A percentile compares a stretch with the other conserved stretches of the same genome.
Evolutionary conservation across 2,329 filamentous ascomycete species (phyloP).

Genomic region (Apiospora saccharicola): DNA sequence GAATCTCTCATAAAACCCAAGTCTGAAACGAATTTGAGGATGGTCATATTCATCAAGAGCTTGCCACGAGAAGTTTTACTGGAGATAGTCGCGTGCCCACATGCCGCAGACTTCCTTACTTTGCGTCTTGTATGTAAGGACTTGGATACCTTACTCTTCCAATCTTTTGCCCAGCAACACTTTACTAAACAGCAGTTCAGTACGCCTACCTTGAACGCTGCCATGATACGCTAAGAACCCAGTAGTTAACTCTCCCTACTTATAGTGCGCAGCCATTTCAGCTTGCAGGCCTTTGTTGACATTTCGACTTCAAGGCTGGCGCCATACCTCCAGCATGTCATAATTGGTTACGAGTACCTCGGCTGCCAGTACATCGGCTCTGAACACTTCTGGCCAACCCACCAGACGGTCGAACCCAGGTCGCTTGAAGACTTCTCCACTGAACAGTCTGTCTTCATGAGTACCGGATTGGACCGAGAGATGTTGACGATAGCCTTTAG

Average conservation of each 20-base stretch:
- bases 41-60: neutral
- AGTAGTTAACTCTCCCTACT: neutral
- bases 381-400: no score
- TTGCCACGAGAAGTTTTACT: neutral
- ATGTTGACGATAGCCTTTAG: neutral
- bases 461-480: neutral
- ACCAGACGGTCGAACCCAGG: no score
- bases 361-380: no score
- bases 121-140: constrained; percentile 1
- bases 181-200: neutral
- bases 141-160: neutral
- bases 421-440: no score
- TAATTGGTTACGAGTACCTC: neutral
- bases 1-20: neutral
- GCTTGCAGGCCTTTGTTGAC: neutral
- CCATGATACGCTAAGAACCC: neutral
- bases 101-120: neutral
- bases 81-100: neutral
- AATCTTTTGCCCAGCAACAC: neutral
- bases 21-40: neutral
- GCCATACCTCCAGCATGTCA: neutral
- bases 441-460: neutral
- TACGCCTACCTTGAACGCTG: neutral
- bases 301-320: neutral
- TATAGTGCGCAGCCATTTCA: neutral